phyloP scores from a whole-genome alignment of 768 basidiomycete genomes.

The Hysterangium stoloniferum region DNA sequence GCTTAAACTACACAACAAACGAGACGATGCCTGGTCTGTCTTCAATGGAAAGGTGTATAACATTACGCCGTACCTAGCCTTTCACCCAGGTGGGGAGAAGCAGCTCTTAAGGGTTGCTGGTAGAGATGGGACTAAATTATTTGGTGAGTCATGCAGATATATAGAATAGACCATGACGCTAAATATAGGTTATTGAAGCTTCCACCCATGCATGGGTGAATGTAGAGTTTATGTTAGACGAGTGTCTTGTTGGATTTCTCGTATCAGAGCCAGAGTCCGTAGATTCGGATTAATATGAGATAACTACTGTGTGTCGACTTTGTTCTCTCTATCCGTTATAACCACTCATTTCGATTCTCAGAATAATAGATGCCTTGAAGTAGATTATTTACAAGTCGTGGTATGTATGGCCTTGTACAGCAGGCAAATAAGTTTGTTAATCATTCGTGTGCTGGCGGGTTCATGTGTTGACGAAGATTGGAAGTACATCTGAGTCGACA shows the following conservation, averaged over 20 bases:
- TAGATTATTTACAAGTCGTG: too few relatives aligned
- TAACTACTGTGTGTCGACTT: too few relatives aligned
- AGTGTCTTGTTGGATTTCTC: conserved; percentile 86
- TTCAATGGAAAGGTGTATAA: conserved; percentile 96
- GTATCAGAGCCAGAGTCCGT: conserved; percentile 69
- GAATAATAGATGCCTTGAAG: too few relatives aligned
- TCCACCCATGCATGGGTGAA: conserved; percentile 96
- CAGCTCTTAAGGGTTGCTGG: conserved; percentile 95
- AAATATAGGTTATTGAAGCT: conserved; percentile 37
- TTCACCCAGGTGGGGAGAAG: conserved; percentile 90
- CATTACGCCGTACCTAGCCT: conserved; percentile 84
- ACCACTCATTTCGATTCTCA: too few relatives aligned
- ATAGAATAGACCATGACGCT: background rate
- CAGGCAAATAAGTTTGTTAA: too few relatives aligned
- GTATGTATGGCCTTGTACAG: too few relatives aligned
- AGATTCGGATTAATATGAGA: too few relatives aligned
- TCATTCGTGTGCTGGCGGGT: too few relatives aligned
- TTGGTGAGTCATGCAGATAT: conserved; percentile 49
- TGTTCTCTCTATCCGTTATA: too few relatives aligned
- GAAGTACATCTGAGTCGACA: too few relatives aligned
- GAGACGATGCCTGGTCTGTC: conserved; percentile 87
- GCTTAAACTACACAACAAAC: conserved; percentile 73
- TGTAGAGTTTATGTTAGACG: conserved; percentile 91
- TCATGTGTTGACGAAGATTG: too few relatives aligned
- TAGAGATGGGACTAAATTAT: conserved; percentile 88